Evolutionary conservation across 345 rosid genomes (phyloP), one percentile per base, ranked within the genome.

Genomic region (Aquilaria sinensis): DNA sequence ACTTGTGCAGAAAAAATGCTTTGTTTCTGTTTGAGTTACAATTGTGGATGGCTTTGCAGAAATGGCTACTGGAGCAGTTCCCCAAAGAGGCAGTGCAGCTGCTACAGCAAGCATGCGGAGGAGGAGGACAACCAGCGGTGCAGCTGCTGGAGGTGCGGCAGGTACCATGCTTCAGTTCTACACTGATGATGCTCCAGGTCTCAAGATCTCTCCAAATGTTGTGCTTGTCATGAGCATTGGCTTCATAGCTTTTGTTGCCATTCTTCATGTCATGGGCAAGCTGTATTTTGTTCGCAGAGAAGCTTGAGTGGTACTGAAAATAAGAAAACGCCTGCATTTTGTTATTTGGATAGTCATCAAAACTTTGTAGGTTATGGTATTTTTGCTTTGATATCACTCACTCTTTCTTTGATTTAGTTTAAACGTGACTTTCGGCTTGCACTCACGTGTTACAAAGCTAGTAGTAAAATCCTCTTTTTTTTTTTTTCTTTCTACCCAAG

Each of bases 141-240:
- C 55, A 30, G 54, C 64, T 13, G 14, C 55, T 4, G 64, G 64
- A 49, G 64, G 64, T 23, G 54, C 64, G 10, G 64, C 54, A 4
- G 64, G 64, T 23, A 61, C 30, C 64, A 48, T 61, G 64, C 64
- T 61, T 9, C 65, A 62, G 56, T 62, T 62, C 41, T 62, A 62
- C 65, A 62, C 65, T 0, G 56, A 51, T 62, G 65, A 62, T 51
- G 65, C 56, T 15, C 65, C 65, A 15, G 65, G 65, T 30, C 65
- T 62, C 48, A 62, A 62, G 57, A 62, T 62, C 65, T 62, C 65
- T 12, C 65, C 65, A 12, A 62, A 62, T 34, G 65, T 51, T 37
- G 65, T 62, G 48, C 65, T 51, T 51, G 57, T 62, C 49, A 62
- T 62, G 65, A 62, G 65, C 23, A 62, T 62, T 4, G 65, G 65